Percentiles rank a stretch among this genome's conserved stretches.
These are phyloP conservation scores for Amanita inopinata DNA, from an alignment of 768 basidiomycete genomes.

Conservation along the genomic window DNA sequence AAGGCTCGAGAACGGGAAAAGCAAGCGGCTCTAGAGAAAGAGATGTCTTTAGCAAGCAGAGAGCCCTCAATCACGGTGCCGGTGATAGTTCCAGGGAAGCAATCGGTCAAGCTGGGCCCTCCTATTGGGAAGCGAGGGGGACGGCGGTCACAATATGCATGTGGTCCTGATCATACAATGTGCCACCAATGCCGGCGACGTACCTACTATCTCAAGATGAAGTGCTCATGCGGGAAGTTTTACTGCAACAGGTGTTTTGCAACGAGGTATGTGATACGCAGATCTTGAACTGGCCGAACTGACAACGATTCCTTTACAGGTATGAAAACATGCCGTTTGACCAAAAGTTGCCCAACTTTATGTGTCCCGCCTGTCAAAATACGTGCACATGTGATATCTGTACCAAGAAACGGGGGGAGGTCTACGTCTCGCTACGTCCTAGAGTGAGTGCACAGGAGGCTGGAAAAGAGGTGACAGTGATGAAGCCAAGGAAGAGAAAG, in stretches of 20 bases:
- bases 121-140: background rate
- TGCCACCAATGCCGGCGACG: constrained; percentile 18
- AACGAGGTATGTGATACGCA: constrained; percentile 12
- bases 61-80: too few relatives aligned
- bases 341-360: constrained; percentile 15
- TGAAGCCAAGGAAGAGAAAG: background rate
- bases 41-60: background rate
- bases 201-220: constrained; percentile 10
- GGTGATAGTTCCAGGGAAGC: too few relatives aligned
- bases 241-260: constrained; percentile 13
- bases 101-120: too few relatives aligned
- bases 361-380: constrained; percentile 35
- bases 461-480: background rate
- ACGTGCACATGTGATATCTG: constrained; percentile 43
- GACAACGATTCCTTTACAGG: constrained; percentile 12
- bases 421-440: constrained; percentile 26
- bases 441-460: background rate
- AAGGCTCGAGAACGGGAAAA: constrained; percentile 3
- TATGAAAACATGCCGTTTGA: constrained; percentile 19
- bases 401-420: constrained; percentile 34
- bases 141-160: constrained; percentile 6
- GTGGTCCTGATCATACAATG: constrained; percentile 8
- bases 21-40: background rate
- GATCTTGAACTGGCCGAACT: background rate
- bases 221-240: constrained; percentile 13